Conservation (phyloP, 192 early-diverging fungal species). For the Gorgonomyces haynaldii region DNA sequence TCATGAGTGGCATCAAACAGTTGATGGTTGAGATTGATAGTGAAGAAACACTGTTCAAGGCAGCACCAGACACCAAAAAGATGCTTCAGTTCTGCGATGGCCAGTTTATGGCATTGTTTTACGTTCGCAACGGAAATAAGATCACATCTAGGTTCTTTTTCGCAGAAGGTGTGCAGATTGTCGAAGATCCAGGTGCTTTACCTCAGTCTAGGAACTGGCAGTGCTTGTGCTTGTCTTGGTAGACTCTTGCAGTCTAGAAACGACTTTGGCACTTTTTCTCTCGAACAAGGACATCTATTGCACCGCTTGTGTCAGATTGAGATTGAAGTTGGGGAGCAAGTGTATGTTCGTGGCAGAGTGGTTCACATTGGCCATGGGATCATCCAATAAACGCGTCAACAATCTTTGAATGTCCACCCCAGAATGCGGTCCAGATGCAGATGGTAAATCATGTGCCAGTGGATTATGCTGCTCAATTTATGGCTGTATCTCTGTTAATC, state of each 20-base stretch:
- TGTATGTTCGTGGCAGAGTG: constrained; percentile 11
- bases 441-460: constrained; percentile 9
- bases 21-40: constrained; percentile 9
- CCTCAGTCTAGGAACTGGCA: constrained; percentile 12
- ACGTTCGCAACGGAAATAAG: not conserved
- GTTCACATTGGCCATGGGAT: constrained; percentile 15
- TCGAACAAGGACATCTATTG: constrained; percentile 16
- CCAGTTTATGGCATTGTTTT: not conserved
- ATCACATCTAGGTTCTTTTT: constrained; percentile 19
- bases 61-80: not conserved
- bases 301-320: constrained; percentile 11
- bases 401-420: not conserved
- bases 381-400: constrained; percentile 4
- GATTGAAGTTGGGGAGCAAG: constrained; percentile 11
- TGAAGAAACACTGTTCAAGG: constrained; percentile 5
- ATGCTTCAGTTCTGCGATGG: not conserved
- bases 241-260: constrained; percentile 10
- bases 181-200: constrained; percentile 14
- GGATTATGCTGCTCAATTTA: no score
- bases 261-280: constrained; percentile 1
- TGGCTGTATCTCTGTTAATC: no score
- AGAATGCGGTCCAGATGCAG: not conserved
- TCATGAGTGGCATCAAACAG: constrained; percentile 11
- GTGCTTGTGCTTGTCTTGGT: constrained; percentile 19
- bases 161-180: constrained; percentile 6